Conservation (phyloP, 2,329 filamentous ascomycete species). For the Herpotrichia juniperi region DNA sequence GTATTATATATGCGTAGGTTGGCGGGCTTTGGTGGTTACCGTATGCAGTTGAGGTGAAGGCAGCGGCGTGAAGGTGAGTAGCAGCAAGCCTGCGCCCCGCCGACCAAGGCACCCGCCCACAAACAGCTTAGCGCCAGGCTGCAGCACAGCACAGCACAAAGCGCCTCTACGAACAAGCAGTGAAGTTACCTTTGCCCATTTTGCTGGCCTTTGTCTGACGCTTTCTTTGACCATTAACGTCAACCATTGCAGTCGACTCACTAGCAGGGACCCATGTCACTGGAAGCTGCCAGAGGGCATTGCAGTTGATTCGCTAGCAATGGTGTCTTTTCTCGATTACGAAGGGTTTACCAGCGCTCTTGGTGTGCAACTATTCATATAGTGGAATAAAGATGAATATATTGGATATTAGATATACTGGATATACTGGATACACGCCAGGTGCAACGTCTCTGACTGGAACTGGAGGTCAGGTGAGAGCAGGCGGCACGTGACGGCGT, state of each 20-base stretch:
- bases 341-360: no score
- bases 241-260: not conserved
- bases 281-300: not conserved
- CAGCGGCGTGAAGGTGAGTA: constrained; percentile 8
- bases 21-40: not conserved
- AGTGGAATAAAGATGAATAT: no score
- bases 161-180: not conserved
- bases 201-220: no score
- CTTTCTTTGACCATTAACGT: no score
- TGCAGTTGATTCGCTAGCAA: no score
- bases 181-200: no score
- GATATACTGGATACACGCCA: not conserved
- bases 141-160: constrained; percentile 6
- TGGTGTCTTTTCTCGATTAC: no score
- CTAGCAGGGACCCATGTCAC: not conserved
- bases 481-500: constrained; percentile 1
- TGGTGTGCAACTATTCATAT: no score
- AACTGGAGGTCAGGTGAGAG: not conserved
- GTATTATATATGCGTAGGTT: not conserved
- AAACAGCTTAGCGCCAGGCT: constrained; percentile 30
- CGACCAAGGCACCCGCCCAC: constrained; percentile 21
- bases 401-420: not conserved
- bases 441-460: not conserved
- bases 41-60: constrained; percentile 3
- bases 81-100: constrained; percentile 3